These are phyloP conservation scores for Dictyophora rubrovolvata DNA, from an alignment of 768 basidiomycete species.

Conservation along the genomic window DNA sequence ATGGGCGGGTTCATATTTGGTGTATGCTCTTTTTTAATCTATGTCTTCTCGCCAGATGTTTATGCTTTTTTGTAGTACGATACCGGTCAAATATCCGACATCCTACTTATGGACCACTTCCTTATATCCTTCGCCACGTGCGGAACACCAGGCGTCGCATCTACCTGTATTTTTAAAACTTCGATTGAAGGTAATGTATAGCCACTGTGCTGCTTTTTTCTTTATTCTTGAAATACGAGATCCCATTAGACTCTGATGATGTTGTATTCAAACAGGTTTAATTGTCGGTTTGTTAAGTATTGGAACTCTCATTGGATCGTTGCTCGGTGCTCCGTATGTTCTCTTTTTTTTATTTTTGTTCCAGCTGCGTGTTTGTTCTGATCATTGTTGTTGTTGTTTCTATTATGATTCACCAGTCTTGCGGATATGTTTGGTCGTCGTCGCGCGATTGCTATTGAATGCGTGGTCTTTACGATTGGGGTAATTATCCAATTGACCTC, in stretches of 20 bases:
- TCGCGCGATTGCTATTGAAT: constrained; percentile 56
- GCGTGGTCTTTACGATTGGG: constrained; percentile 46
- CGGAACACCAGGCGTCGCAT: constrained; percentile 25
- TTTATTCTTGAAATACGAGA: background rate
- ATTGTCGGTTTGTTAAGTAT: constrained; percentile 65
- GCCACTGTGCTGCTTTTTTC: background rate
- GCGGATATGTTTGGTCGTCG: constrained; percentile 59
- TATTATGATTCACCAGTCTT: too few species aligned
- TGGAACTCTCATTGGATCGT: constrained; percentile 55
- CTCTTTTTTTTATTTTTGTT: background rate
- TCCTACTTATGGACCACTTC: constrained; percentile 65
- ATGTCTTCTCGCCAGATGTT: background rate
- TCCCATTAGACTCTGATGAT: background rate
- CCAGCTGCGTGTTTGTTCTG: constrained; percentile 1
- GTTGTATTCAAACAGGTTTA: constrained; percentile 29
- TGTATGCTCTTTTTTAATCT: constrained; percentile 1
- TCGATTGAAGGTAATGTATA: constrained; percentile 34
- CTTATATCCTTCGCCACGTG: constrained; percentile 51
- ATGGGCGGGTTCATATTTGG: constrained; percentile 44
- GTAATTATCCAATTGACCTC: constrained; percentile 50
- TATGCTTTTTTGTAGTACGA: constrained; percentile 34
- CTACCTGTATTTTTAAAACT: constrained; percentile 41
- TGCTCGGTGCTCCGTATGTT: constrained; percentile 50
- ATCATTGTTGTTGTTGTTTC: too few species aligned
- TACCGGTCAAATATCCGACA: constrained; percentile 71